Base-by-base conservation (phyloP, 768 basidiomycete genomes). In the Myochromella boudieri region DNA sequence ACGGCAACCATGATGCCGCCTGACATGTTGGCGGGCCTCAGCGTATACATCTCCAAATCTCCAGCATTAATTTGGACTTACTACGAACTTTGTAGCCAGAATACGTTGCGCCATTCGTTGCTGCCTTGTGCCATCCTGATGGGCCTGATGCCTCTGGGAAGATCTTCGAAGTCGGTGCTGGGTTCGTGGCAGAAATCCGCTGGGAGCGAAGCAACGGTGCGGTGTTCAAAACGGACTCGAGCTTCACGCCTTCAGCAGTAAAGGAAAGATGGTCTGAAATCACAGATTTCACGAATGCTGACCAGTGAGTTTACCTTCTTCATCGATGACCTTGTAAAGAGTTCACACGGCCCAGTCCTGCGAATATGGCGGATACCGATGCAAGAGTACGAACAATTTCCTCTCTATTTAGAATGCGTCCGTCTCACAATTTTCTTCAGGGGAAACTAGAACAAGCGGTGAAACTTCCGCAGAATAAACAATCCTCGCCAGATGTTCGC, bases 1-100 rank as follows among this genome's bases (percentile, higher is more conserved):
- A 97, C 94, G 2, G 94, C 86, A 59, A 97, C 93, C 0, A 74
- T 95, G 56, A 91, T 97, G 88, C 90, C 95, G 7, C 86, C 88
- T 15, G 95, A 97, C 46, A 84, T 97, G 80, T 80, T 98, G 44
- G 85, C 79, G n/a, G 87, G 90, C 58, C 69, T 97, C 31, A 85
- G 85, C 64, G 87, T 87, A 63, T 22, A 70, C 56, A 10, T n/a
- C 14, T 40, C 22, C 18, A 40, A 42, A 18, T 17, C 17, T 15
- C 20, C 11, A 25, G 31, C 31, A n/a, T 41, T 62, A 14, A 57
- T 37, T n/a, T 15, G 7, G 18, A 15, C 15, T 44, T 20, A 29
- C 46, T 3, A 17, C 12, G 27, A 5, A n/a, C 14, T 21, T 3
- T 24, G 8, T 65, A 91, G 84, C 97, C 97, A 11, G 88, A 90